These are phyloP conservation scores for Mortierella sp. DNA, from an alignment of 371 early-diverging fungal genomes.

Conservation along the genomic window DNA sequence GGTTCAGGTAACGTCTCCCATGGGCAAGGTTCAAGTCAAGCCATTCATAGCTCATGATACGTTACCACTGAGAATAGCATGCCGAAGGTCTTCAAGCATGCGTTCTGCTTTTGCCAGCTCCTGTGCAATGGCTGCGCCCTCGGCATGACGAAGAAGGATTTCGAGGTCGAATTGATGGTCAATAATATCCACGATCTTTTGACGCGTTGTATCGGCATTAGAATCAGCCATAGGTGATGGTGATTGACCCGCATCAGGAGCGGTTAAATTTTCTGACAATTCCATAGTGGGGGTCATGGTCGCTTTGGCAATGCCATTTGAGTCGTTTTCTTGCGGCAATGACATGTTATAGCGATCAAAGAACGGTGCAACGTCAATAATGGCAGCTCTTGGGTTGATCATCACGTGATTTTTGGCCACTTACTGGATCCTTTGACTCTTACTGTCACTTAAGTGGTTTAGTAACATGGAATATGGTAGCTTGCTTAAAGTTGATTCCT, in stretches of 20 bases:
- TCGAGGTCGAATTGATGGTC: slow-evolving; percentile 82
- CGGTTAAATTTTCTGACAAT: not conserved
- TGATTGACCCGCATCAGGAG: not conserved
- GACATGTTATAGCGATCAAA: slow-evolving; percentile 23
- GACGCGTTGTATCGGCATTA: slow-evolving; percentile 60
- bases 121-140: slow-evolving; percentile 64
- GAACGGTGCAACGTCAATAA: not conserved
- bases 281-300: slow-evolving; percentile 20
- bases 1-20: not conserved
- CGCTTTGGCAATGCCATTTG: slow-evolving; percentile 14
- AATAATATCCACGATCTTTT: slow-evolving; percentile 70
- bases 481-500: no score
- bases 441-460: no score
- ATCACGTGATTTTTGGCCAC: no score
- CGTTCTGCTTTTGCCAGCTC: slow-evolving; percentile 71
- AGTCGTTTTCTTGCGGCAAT: slow-evolving; percentile 21
- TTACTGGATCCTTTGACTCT: no score
- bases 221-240: not conserved
- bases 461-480: no score
- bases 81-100: slow-evolving; percentile 63
- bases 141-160: slow-evolving; percentile 74
- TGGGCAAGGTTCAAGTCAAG: not conserved
- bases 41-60: not conserved
- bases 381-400: no score
- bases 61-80: slow-evolving; percentile 68